Evolutionary conservation across 2,329 filamentous ascomycete genomes (phyloP).

Genomic region (Botrytis byssoidea): DNA sequence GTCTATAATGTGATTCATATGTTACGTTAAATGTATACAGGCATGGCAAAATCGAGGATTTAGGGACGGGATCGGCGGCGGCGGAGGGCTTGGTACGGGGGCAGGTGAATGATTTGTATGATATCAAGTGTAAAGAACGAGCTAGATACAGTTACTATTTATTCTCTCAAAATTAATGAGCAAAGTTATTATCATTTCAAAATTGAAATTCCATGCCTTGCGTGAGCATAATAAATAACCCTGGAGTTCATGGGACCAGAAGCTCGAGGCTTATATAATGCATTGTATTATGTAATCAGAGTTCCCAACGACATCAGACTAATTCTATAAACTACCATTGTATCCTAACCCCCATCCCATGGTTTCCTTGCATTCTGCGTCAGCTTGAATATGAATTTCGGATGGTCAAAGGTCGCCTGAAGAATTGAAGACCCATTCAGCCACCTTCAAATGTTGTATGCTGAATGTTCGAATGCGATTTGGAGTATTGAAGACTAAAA

Average conservation of each 20-base stretch:
- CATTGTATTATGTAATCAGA: not conserved
- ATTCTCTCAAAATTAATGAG: not conserved
- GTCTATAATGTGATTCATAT: slow-evolving; percentile 2
- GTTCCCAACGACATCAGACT: not conserved
- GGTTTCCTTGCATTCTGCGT: not conserved
- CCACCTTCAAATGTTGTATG: not conserved
- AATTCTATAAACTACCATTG: not conserved
- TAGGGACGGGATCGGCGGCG: not conserved
- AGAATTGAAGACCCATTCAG: not conserved
- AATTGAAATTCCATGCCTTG: not conserved
- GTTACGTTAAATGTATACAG: slow-evolving; percentile 16
- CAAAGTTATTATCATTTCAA: not conserved
- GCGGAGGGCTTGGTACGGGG: not conserved
- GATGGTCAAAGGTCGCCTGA: not conserved
- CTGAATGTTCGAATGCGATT: not conserved
- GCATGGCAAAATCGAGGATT: slow-evolving; percentile 6
- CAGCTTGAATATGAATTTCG: fast-evolving
- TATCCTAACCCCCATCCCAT: not conserved
- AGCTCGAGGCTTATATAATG: not conserved
- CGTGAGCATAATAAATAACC: not conserved
- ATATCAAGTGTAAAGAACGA: not conserved
- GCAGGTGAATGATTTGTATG: slow-evolving; percentile 7
- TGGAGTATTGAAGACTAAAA: not conserved
- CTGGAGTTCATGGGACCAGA: not conserved
- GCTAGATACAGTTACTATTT: not conserved